These are phyloP conservation scores for Zanthoxylum bungeanum DNA, from an alignment of 345 rosid genomes.

Conservation along the genomic window DNA sequence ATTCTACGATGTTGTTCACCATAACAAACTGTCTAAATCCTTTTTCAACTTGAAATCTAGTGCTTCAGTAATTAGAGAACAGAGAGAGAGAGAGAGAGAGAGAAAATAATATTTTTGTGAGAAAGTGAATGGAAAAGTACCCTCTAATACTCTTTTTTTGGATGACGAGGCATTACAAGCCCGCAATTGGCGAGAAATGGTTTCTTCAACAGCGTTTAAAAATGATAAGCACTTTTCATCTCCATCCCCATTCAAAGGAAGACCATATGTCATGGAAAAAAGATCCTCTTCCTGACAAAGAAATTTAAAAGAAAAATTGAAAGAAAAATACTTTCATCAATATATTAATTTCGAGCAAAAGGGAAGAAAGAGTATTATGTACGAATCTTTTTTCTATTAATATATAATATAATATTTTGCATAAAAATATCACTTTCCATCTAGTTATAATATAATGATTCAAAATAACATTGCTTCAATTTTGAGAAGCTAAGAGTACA, in stretches of 20 bases:
- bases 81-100: too few species aligned
- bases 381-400: neutral
- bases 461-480: neutral
- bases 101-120: neutral
- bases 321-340: constrained; percentile 2
- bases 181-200: constrained; percentile 80
- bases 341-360: neutral
- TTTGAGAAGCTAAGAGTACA: neutral
- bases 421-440: neutral
- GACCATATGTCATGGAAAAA: constrained; percentile 85
- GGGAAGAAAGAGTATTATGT: neutral
- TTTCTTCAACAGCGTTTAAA: constrained; percentile 91
- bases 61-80: neutral
- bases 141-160: constrained; percentile 59
- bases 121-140: constrained; percentile 33
- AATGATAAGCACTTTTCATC: constrained; percentile 82
- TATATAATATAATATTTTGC: neutral
- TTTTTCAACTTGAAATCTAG: neutral
- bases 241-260: constrained; percentile 70
- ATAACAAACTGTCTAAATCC: neutral
- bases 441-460: neutral
- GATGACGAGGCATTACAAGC: constrained; percentile 69
- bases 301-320: constrained; percentile 6
- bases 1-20: neutral
- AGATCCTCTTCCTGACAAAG: constrained; percentile 87